Evolutionary conservation across 1,139 yeast genomes (phyloP).

Genomic region (Wickerhamomyces sp.): DNA sequence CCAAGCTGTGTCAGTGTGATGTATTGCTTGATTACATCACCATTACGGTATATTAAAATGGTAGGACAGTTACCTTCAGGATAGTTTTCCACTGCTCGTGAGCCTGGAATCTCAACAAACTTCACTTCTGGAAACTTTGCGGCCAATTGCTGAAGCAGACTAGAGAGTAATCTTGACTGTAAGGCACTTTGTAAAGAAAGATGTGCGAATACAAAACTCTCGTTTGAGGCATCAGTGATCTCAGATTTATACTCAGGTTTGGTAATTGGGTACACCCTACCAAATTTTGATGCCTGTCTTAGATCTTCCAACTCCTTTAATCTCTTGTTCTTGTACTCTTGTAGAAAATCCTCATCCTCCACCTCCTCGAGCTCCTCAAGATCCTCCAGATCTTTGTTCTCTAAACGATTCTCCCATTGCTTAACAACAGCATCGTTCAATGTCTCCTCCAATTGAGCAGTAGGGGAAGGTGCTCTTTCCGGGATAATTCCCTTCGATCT

Average conservation of each 20-base stretch:
- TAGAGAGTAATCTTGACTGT: constrained; percentile 68
- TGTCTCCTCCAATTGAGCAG: constrained; percentile 82
- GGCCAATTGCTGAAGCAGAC: constrained; percentile 50
- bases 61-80: constrained; percentile 93
- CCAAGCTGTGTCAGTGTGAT: constrained; percentile 79
- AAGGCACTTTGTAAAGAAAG: constrained; percentile 64
- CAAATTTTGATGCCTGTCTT: constrained; percentile 62
- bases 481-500: constrained; percentile 91
- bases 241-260: constrained; percentile 87
- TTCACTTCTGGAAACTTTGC: constrained; percentile 71
- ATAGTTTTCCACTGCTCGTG: constrained; percentile 86
- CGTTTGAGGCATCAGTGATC: constrained; percentile 73
- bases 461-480: constrained; percentile 84
- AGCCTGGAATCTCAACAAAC: constrained; percentile 85
- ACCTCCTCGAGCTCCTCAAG: constrained; percentile 75
- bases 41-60: constrained; percentile 69
- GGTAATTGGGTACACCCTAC: constrained; percentile 68
- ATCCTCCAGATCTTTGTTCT: constrained; percentile 71
- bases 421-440: constrained; percentile 73
- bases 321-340: constrained; percentile 70
- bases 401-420: constrained; percentile 57
- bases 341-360: constrained; percentile 75
- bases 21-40: constrained; percentile 71
- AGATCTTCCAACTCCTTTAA: constrained; percentile 65
- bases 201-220: constrained; percentile 66